Evolutionary conservation across 345 rosid genomes (phyloP).

Genomic region (Euphorbia lathyris): DNA sequence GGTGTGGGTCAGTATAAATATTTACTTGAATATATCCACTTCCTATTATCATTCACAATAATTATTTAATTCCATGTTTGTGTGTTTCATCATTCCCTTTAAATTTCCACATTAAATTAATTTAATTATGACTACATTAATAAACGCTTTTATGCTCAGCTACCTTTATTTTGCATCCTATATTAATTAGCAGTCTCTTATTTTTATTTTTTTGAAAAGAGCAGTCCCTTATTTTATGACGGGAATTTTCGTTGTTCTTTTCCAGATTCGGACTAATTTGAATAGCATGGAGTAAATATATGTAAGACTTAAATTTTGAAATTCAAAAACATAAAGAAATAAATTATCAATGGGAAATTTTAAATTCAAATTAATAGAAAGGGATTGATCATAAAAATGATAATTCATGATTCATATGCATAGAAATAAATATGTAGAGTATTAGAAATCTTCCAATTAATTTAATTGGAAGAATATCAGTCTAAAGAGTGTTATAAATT

Average conservation of each 20-base stretch:
- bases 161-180: no score
- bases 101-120: no score
- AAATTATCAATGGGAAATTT: not conserved
- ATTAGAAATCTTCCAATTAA: no score
- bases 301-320: not conserved
- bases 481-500: no score
- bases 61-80: constrained; percentile 10
- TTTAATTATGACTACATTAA: no score
- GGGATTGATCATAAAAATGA: not conserved
- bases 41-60: not conserved
- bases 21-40: constrained; percentile 6
- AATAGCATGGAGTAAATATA: not conserved
- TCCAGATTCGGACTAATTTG: not conserved
- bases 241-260: not conserved
- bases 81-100: not conserved
- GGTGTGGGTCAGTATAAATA: not conserved
- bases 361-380: not conserved
- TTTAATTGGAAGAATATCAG: no score
- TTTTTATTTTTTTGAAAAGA: no score
- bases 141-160: no score
- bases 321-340: not conserved
- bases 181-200: no score
- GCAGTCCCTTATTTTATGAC: no score
- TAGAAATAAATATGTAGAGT: no score
- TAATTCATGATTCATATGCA: no score